Base-by-base conservation (phyloP, 208 protist genomes). In the Balamuthia mandrillaris region DNA sequence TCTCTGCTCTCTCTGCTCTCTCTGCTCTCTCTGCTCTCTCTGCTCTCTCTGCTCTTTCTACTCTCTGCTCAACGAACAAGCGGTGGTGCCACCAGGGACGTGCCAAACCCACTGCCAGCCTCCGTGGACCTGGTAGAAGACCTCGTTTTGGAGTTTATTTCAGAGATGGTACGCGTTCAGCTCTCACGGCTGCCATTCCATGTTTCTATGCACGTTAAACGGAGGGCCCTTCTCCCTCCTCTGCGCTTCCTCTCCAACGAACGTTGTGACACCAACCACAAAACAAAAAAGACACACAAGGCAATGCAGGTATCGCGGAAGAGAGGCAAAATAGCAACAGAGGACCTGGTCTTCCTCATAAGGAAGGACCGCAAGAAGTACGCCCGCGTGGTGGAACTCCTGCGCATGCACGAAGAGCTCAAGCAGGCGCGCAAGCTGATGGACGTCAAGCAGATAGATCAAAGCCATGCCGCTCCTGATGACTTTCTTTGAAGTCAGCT, bases 61-160 rank as follows among this genome's bases (percentile, higher is more conserved):
- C 18, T 54, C 47, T 54, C 16, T 24, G 14, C 47, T 54, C 16
- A 14, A 21, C 4, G 9, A 31, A 51, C 37, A 18, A 74, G 24
- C 54, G 58, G 4, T 7, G 16, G 29, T 45, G 65, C 41, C 27
- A 16, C 18, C 12, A 83, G 72, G n/a, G 87, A 89, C 86, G 87
- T 89, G n/a, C 47, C 75, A 35, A 72, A 89, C 24, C 87, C 87
- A 27, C 27, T 89, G 27, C 41, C n/a, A 9, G 87, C 86, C 45
- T 84, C 87, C 27, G 54, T 89, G 6, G 87, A 89, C 42, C 68
- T 89, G 44, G 44, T 89, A 29, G 82, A 89, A 39, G 87, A 89
- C 33, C 75, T 89, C 44, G 82, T 84, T 24, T 66, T 84, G 10
- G 87, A 89, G 49, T 89, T 79, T 42, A 83, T 89, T 16, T 37